Evolutionary conservation across 495 filamentous ascomycete species (phyloP), one percentile per base, ranked within the genome.

Genomic region (Pyrenula massariospora): DNA sequence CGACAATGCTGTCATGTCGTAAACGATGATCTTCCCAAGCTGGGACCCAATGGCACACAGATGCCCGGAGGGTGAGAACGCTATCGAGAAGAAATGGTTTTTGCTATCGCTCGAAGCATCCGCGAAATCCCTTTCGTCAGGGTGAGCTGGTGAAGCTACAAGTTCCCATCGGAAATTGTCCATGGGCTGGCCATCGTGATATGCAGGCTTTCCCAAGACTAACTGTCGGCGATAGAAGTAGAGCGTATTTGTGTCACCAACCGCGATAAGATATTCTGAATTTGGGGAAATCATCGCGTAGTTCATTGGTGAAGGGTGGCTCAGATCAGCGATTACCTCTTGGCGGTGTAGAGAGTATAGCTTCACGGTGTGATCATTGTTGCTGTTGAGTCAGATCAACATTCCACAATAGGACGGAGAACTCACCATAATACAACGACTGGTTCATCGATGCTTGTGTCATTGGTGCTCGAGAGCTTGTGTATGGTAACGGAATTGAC

Each of bases 251-350:
- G 88, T 82, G 62, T 98, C 94, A 22, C 91, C 88, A 47, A 97
- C 86, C 10, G 89, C 88, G 2, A 91, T 75, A 3, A 97, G 78
- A 19, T 94, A 68, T 48, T 74, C 77, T 0, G 90, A 91, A 61
- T 96, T 87, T 0, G 93, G 93, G 24, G 91, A 96, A 49, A 98
- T 84, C 20, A 90, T 83, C 3, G 91, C 88, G 67, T 93, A 91
- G 67, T 98, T 98, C 72, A 96, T 92, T 55, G 80, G 83, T 59
- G 86, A 83, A 47, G 86, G 82, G 57, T 91, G 87, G 3, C 80
- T 73, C 21, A 96, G 68, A 53, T 83, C 77, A 42, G 85, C 80
- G 47, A 91, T 68, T 55, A 86, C 73, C 55, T 77, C 70, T 24
- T 76, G 68, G 31, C 80, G 76, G 12, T 82, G 76, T 8, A 97